These are phyloP conservation scores for Penicillium sp. DNA, from an alignment of 2,329 filamentous ascomycete species.

Conservation along the genomic window DNA sequence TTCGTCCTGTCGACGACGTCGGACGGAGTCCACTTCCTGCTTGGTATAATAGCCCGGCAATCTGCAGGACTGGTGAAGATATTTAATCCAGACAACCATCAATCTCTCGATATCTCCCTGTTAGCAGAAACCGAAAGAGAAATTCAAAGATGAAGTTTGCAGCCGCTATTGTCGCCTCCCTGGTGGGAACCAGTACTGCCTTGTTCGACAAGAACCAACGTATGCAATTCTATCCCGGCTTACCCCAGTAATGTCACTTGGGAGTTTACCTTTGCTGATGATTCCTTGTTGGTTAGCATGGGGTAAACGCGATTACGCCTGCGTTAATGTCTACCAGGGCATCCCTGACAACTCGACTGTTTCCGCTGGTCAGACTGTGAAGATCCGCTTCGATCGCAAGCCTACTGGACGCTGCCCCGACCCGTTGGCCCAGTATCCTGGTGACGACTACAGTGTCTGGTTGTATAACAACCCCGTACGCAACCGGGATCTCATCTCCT, in stretches of 20 bases:
- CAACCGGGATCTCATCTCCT: constrained; percentile 20
- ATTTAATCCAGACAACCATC: neutral
- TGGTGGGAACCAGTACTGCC: constrained; percentile 26
- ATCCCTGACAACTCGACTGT: constrained; percentile 32
- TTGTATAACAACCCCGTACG: constrained; percentile 34
- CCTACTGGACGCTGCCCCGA: constrained; percentile 26
- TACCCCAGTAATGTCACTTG: neutral
- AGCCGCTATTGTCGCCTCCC: constrained; percentile 21
- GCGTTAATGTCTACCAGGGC: constrained; percentile 34
- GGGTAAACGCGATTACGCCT: constrained; percentile 35
- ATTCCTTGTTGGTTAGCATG: constrained; percentile 21
- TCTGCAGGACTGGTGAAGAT: neutral
- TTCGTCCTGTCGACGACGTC: neutral
- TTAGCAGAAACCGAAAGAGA: neutral
- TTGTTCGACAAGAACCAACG: constrained; percentile 34
- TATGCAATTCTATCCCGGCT: constrained; percentile 10
- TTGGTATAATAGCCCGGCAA: constrained; percentile 1
- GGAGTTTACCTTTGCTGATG: neutral
- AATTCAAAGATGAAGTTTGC: constrained; percentile 30
- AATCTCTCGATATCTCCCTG: neutral
- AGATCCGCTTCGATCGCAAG: constrained; percentile 29
- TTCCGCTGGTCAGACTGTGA: constrained; percentile 23
- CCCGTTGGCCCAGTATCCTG: constrained; percentile 20
- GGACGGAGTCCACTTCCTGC: neutral
- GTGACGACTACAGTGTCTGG: constrained; percentile 26